A percentile compares a stretch with the other conserved stretches of the same genome.
Evolutionary conservation across 108 stramenopile genomes (phyloP).

Genomic region (Cyclotella baltica): DNA sequence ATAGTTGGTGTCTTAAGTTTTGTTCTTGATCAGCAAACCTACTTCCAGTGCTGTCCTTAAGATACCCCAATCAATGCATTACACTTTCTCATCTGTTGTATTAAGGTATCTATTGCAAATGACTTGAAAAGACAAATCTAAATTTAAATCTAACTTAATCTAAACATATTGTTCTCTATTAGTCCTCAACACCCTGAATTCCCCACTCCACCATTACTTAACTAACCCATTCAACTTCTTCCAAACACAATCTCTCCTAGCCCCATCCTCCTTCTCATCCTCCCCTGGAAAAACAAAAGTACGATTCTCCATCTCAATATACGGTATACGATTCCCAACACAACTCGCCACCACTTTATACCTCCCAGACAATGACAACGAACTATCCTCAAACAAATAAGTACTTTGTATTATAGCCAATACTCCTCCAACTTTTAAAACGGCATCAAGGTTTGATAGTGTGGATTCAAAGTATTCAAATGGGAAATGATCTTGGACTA

Average conservation of each 20-base stretch:
- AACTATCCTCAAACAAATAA: slow-evolving; percentile 5
- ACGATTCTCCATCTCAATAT: neutral
- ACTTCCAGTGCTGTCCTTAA: no score
- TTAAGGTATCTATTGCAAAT: no score
- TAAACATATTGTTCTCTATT: neutral
- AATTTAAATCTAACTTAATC: no score
- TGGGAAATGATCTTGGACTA: neutral
- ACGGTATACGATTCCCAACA: neutral
- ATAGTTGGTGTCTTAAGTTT: no score
- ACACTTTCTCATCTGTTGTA: no score
- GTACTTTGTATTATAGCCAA: slow-evolving; percentile 4
- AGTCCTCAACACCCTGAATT: neutral
- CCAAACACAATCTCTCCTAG: slow-evolving; percentile 21
- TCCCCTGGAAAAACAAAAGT: neutral
- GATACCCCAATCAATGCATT: no score
- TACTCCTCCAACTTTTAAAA: slow-evolving; percentile 6
- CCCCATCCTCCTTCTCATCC: neutral
- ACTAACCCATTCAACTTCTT: neutral
- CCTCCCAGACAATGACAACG: neutral
- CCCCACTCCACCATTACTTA: neutral
- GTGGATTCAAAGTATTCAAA: slow-evolving; percentile 10
- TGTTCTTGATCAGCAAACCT: no score
- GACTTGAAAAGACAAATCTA: no score
- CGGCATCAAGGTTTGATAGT: neutral
- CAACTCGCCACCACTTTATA: neutral